Base-by-base conservation (phyloP, 495 filamentous ascomycete genomes). In the Corynascus novoguineensis region DNA sequence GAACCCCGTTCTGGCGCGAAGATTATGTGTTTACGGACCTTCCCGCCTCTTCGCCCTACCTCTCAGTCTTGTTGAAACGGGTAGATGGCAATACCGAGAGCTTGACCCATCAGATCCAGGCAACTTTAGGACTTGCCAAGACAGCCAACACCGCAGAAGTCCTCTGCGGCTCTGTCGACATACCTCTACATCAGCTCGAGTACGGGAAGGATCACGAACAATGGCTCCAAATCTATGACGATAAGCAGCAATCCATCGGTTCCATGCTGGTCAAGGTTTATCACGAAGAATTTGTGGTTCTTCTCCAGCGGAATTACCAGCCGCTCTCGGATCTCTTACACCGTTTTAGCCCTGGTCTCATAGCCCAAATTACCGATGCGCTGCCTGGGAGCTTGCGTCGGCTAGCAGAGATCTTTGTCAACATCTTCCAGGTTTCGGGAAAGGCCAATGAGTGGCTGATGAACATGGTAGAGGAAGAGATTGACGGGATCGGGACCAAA, bases 351-450 rank as follows among this genome's bases (percentile, higher is more conserved):
- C 86, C 86, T 48, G 89, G 89, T 2, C 73, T 99, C 32, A 96
- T 91, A 4, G 77, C 88, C 53, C 87, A 93, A 63, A 89, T 99
- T 60, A 85, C 90, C 2, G 81, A 86, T 45, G 78, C 89, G 46
- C 75, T 96, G 60, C 88, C 90, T 7, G 82, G 82, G 0, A 85
- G 89, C 63, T 76, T 97, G 37, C 85, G 84, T 60, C 78, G 83
- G 24, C 74, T 97, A n/a, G 86, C 90, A 9, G 90, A 96, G 64
- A 84, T 87, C 32, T 81, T 99, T 44, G 76, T 97, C 61, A 90
- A 96, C 64, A 95, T 99, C 51, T 99, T 88, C 64, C 93, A 99
- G 67, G 95, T 96, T 12, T 91, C 89, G n/a, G 91, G 90, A 4
- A 83, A 83, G 50, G 86, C 88, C 12, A 83, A 80, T 35, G 90